phyloP scores from a whole-genome alignment of 2,329 filamentous ascomycete genomes.

The Zasmidium cellare region DNA sequence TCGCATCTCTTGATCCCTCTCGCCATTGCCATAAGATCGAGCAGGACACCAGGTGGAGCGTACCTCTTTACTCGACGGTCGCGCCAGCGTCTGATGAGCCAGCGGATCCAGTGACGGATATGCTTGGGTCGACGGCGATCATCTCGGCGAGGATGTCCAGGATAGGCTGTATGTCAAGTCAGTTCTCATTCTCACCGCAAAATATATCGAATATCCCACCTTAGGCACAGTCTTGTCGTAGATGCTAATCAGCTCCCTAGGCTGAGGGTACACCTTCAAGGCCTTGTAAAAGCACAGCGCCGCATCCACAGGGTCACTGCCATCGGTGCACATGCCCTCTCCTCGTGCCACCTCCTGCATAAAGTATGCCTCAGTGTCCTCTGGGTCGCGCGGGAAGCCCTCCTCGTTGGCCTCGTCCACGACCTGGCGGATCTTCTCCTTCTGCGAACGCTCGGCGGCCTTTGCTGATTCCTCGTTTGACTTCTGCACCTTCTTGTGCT shows the following conservation, averaged over 20 bases:
- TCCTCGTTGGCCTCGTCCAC: slow-evolving; percentile 84
- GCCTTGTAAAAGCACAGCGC: slow-evolving; percentile 97
- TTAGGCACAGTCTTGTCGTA: slow-evolving; percentile 99
- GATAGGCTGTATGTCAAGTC: slow-evolving; percentile 63
- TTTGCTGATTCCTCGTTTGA: slow-evolving; percentile 72
- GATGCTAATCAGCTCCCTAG: slow-evolving; percentile 87
- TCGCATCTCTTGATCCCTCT: not conserved
- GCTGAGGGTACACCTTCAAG: slow-evolving; percentile 95
- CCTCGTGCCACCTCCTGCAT: slow-evolving; percentile 92
- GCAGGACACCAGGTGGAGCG: not conserved
- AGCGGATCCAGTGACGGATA: slow-evolving; percentile 36
- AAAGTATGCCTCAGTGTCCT: slow-evolving; percentile 95
- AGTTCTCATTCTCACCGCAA: not conserved
- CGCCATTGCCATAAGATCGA: not conserved
- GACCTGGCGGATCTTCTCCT: slow-evolving; percentile 70
- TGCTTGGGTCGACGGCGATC: slow-evolving; percentile 83
- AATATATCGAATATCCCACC: slow-evolving; percentile 51
- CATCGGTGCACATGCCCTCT: slow-evolving; percentile 78
- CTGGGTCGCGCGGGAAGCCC: slow-evolving; percentile 85
- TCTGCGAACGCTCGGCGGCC: slow-evolving; percentile 64
- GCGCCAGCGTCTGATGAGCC: slow-evolving; percentile 28
- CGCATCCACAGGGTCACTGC: slow-evolving; percentile 77
- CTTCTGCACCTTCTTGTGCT: slow-evolving; percentile 71
- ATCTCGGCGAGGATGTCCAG: slow-evolving; percentile 96
- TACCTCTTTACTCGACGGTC: slow-evolving; percentile 29